Conservation (phyloP, 768 basidiomycete species). For the Erythrobasidium yunnanense region DNA sequence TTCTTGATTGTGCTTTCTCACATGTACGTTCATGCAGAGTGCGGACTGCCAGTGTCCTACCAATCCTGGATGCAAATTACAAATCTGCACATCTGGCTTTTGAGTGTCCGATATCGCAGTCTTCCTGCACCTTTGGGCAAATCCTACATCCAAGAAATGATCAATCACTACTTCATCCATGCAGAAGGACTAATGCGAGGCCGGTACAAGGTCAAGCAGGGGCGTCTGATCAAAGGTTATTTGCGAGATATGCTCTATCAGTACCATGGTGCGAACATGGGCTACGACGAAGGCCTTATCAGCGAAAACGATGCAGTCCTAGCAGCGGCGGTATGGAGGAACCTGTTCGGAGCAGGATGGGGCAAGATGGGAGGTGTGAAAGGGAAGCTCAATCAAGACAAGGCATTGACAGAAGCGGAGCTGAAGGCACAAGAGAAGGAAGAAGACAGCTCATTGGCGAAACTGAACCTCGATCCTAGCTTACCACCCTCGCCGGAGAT, state of each 20-base stretch:
- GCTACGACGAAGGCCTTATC: conserved; percentile 59
- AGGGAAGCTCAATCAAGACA: conserved; percentile 45
- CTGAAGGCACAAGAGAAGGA: conserved; percentile 46
- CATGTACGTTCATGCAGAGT: conserved; percentile 49
- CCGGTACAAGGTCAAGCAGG: conserved; percentile 56
- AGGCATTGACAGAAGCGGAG: conserved; percentile 49
- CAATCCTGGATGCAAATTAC: conserved; percentile 94
- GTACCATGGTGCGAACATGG: conserved; percentile 69
- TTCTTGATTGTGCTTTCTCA: neutral
- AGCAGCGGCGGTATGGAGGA: conserved; percentile 81
- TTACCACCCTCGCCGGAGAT: neutral
- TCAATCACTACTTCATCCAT: conserved; percentile 93
- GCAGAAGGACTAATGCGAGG: conserved; percentile 77
- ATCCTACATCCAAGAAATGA: conserved; percentile 63
- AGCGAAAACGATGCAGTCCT: conserved; percentile 62
- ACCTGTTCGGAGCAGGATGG: conserved; percentile 73
- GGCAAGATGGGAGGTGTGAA: conserved; percentile 43
- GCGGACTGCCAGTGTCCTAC: conserved; percentile 77
- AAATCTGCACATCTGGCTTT: conserved; percentile 83
- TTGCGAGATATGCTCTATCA: conserved; percentile 80
- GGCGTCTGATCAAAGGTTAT: conserved; percentile 62
- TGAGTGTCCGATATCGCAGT: conserved; percentile 74
- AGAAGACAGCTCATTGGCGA: neutral
- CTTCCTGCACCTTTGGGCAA: conserved; percentile 59
- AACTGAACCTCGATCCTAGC: neutral